phyloP scores from a whole-genome alignment of 768 basidiomycete species.

The Termitomyces sp. region DNA sequence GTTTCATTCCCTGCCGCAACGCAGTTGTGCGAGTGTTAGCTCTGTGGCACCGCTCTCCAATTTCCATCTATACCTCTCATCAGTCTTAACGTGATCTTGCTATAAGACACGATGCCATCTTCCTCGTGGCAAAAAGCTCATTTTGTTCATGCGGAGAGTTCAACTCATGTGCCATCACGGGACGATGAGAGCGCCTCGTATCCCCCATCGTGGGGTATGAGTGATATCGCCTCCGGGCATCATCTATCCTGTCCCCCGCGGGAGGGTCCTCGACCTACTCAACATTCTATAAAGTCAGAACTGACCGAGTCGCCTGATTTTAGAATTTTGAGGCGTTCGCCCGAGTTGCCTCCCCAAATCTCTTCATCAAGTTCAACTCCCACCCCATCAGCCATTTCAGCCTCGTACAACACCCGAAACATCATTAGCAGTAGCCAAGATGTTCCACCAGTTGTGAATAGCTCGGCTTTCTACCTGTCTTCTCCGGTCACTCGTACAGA shows the following conservation, averaged over 20 bases:
- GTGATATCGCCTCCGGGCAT: not conserved
- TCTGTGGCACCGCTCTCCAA: constrained; percentile 2
- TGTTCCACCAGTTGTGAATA: constrained; percentile 43
- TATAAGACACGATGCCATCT: constrained; percentile 7
- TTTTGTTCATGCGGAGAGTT: not conserved
- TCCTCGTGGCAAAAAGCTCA: not conserved
- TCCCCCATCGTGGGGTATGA: constrained; percentile 6
- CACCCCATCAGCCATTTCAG: constrained; percentile 48
- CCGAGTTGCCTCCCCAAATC: constrained; percentile 42
- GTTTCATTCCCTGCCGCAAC: not conserved
- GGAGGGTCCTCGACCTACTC: not conserved
- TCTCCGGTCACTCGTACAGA: constrained; percentile 38
- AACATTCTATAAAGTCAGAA: constrained; percentile 29
- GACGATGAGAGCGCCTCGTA: not conserved
- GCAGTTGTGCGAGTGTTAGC: constrained; percentile 3
- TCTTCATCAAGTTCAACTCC: constrained; percentile 22
- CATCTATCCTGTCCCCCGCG: not conserved
- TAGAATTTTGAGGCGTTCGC: constrained; percentile 51
- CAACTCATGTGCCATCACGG: not conserved
- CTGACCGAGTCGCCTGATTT: constrained; percentile 50
- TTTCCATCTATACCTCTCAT: not conserved
- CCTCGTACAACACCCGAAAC: constrained; percentile 32
- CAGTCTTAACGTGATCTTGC: constrained; percentile 1
- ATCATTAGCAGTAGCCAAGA: constrained; percentile 42
- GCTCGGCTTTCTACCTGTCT: constrained; percentile 37